Percentiles rank a stretch among this genome's conserved stretches.
phyloP scores from a whole-genome alignment of 1,284 basidiomycete genomes.

The Afroboletus lepidellus region DNA sequence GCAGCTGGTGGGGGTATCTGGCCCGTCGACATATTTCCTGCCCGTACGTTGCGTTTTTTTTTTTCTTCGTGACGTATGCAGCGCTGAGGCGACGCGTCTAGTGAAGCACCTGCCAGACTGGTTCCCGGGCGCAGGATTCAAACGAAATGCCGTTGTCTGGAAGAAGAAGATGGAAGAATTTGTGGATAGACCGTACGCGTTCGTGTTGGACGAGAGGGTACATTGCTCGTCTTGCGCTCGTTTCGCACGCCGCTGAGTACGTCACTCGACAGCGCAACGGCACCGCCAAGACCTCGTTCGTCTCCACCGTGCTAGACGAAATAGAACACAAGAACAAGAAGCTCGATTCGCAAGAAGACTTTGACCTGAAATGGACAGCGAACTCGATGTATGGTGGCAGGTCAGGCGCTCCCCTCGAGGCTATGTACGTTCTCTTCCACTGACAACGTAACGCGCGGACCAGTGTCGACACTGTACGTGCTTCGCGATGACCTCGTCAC shows the following conservation, averaged over 20 bases:
- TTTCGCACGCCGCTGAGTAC: neutral
- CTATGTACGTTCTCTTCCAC: neutral
- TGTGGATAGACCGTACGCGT: conserved; percentile 62
- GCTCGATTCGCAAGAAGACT: conserved; percentile 43
- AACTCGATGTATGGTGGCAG: conserved; percentile 67
- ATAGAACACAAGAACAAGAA: conserved; percentile 23
- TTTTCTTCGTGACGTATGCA: neutral
- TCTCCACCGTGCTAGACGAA: conserved; percentile 54
- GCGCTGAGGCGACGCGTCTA: conserved; percentile 3
- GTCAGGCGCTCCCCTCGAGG: conserved; percentile 6
- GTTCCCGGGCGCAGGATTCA: conserved; percentile 49
- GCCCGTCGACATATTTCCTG: conserved; percentile 65
- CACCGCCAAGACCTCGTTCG: conserved; percentile 55
- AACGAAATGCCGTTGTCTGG: conserved; percentile 58
- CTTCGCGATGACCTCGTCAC: neutral
- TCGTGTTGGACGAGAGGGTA: conserved; percentile 56
- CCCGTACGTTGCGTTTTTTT: conserved; percentile 28
- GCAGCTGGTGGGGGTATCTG: conserved; percentile 65
- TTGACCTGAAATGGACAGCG: conserved; percentile 68
- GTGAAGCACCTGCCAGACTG: conserved; percentile 45
- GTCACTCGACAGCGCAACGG: conserved; percentile 47
- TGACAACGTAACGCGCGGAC: conserved; percentile 21
- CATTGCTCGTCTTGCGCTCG: neutral
- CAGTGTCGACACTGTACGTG: conserved; percentile 59
- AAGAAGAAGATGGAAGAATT: conserved; percentile 65